These are phyloP conservation scores for Taphrina sp. DNA, from an alignment of 1,139 yeast genomes.

Conservation along the genomic window DNA sequence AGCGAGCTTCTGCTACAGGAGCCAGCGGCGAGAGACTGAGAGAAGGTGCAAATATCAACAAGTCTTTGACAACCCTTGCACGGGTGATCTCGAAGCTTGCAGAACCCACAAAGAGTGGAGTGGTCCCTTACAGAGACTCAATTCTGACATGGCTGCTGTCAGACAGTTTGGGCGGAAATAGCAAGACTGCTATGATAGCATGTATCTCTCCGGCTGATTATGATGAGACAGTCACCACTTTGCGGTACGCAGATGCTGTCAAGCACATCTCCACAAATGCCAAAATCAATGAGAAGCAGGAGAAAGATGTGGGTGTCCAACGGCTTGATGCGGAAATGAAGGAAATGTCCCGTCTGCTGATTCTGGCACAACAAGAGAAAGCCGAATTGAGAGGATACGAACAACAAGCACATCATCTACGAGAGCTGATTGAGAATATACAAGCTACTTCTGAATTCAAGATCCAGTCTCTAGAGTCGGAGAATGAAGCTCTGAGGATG, in stretches of 20 bases:
- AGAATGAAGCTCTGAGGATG: conserved; percentile 32
- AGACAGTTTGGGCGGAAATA: conserved; percentile 69
- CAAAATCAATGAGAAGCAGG: conserved; percentile 44
- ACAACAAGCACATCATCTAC: conserved; percentile 18
- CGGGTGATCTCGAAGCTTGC: conserved; percentile 67
- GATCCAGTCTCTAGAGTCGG: conserved; percentile 23
- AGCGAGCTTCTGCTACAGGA: conserved; percentile 62
- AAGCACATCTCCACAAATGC: conserved; percentile 67
- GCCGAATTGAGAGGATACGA: conserved; percentile 22
- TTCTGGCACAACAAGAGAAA: conserved; percentile 27
- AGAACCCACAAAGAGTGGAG: conserved; percentile 39
- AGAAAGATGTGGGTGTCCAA: conserved; percentile 10
- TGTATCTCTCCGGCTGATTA: conserved; percentile 74
- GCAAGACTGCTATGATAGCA: conserved; percentile 70
- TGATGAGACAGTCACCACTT: conserved; percentile 69
- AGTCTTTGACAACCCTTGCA: conserved; percentile 71
- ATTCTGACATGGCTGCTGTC: conserved; percentile 66
- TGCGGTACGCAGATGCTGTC: conserved; percentile 73
- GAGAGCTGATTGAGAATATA: conserved; percentile 14
- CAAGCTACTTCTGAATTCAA: conserved; percentile 19
- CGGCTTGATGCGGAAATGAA: conserved; percentile 21
- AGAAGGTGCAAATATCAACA: conserved; percentile 73
- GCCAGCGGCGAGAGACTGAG: conserved; percentile 62
- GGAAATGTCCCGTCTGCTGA: conserved; percentile 26
- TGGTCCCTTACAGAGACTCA: conserved; percentile 40